Evolutionary conservation across 306 rosid species (phyloP).

Genomic region (Lupinus albus): DNA sequence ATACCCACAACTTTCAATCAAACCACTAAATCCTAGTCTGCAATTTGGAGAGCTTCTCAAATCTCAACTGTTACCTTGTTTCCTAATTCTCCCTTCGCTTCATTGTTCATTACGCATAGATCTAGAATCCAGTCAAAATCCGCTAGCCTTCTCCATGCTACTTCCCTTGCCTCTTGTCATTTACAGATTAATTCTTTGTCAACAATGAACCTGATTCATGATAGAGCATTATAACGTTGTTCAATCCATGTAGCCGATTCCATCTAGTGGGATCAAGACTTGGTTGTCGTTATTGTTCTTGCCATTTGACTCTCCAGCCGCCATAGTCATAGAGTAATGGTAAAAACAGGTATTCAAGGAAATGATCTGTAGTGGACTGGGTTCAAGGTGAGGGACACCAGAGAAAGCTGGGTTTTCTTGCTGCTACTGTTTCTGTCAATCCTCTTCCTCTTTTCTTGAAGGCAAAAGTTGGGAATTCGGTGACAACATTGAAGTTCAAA

Average conservation of each 20-base stretch:
- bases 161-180: background rate
- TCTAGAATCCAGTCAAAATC: background rate
- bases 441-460: background rate
- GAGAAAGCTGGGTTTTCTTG: background rate
- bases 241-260: too few species aligned
- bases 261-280: too few species aligned
- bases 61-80: background rate
- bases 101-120: background rate
- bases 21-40: background rate
- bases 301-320: background rate
- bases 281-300: too few species aligned
- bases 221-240: too few species aligned
- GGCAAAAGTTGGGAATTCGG: background rate
- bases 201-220: too few species aligned
- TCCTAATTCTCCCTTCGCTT: background rate
- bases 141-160: background rate
- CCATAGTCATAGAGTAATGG: background rate
- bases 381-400: background rate
- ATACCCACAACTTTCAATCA: background rate
- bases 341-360: background rate
- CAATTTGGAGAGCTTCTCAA: background rate
- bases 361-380: background rate
- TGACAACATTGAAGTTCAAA: background rate
- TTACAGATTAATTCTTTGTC: too few species aligned
- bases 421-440: background rate